Base-by-base conservation (phyloP, 345 rosid genomes). In the Noccaea bulbosa region DNA sequence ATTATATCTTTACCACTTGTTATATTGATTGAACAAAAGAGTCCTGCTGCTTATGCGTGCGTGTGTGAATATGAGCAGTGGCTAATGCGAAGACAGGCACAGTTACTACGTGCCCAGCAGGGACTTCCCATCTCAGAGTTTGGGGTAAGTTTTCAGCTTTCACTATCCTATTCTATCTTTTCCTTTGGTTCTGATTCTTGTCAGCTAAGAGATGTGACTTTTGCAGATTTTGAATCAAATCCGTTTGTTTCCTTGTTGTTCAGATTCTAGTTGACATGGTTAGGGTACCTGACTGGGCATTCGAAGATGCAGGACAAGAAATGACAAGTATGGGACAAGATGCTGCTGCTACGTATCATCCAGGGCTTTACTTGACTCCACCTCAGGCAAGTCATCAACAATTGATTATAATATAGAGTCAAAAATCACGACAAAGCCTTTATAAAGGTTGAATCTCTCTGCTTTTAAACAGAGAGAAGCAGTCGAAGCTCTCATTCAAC, bases 281-380 rank as follows among this genome's bases (percentile, higher is more conserved):
- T 62, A 80, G 91, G 50, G 98, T 88, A 57, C 96, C 98, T 4
- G 91, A 86, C 65, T 92, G 96, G 96, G 94, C 98, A 77, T 86
- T 89, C 74, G 95, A 92, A 82, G 98, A 92, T 64, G 92, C 98
- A 8, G 92, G 96, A 74, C 95, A 88, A 83, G 98, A 89, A 20
- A 20, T 20, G 82, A 89, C 90, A 80, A 85, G 72, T 73, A 86
- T 86, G 88, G 89, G 92, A n/a, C 91, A 83, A 78, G 96, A 92
- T 20, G 22, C 22, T 74, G 77, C 92, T 69, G 77, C 89, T 45
- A 68, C 92, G 5, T 92, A 89, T 73, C 95, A 89, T 53, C 98
- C 98, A 15, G 98, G 98, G 47, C 89, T 89, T 54, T 92, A 85
- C 73, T 72, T 92, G 86, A 86, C 92, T 69, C 74, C 86, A 32